phyloP scores from a whole-genome alignment of 129 eudicot genomes.

The Tanacetum coccineum region DNA sequence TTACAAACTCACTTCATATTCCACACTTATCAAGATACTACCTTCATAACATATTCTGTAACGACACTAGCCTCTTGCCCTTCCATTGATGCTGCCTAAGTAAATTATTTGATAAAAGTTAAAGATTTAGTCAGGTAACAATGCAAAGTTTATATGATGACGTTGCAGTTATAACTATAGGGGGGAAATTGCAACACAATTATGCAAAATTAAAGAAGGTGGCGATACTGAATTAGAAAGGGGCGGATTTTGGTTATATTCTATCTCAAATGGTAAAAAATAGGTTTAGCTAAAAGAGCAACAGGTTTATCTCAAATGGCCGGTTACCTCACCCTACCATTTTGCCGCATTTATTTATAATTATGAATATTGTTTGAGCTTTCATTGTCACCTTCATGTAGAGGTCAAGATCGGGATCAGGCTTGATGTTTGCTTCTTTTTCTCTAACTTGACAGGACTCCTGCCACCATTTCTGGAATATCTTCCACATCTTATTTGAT shows the following conservation, averaged over 20 bases:
- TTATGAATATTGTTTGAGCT: not conserved
- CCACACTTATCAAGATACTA: conserved; percentile 21
- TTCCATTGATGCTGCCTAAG: conserved; percentile 53
- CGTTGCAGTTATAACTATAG: too few species aligned
- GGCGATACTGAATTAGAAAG: too few species aligned
- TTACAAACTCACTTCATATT: not conserved
- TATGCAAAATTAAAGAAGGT: too few species aligned
- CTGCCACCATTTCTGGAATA: conserved; percentile 47
- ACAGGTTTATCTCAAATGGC: too few species aligned
- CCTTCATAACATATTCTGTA: conserved; percentile 61
- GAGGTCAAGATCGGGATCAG: conserved; percentile 59
- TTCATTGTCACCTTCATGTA: conserved; percentile 57
- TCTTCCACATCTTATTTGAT: not conserved
- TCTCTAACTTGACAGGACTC: conserved; percentile 66
- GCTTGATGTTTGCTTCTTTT: conserved; percentile 52
- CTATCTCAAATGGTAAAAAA: too few species aligned
- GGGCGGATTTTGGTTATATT: too few species aligned
- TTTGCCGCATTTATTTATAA: too few species aligned
- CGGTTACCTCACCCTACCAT: too few species aligned
- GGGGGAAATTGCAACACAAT: too few species aligned
- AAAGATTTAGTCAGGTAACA: not conserved
- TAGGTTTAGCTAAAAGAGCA: too few species aligned
- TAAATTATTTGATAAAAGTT: not conserved
- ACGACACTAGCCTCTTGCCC: conserved; percentile 58
- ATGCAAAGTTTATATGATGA: not conserved